phyloP scores from a whole-genome alignment of 768 basidiomycete genomes.

The Boletus bicolor region DNA sequence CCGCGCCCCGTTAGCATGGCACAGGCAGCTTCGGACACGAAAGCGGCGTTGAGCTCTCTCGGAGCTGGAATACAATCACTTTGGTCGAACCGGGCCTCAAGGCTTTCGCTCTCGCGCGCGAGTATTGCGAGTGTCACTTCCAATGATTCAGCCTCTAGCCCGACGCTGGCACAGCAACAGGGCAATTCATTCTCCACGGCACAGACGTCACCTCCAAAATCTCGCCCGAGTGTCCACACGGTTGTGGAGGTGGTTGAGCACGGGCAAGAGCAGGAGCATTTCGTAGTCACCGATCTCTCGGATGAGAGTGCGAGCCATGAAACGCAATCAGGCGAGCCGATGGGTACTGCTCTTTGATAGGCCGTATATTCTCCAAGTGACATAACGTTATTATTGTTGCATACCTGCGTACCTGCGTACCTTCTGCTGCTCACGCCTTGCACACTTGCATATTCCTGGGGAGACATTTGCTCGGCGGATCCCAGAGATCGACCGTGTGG shows the following conservation, averaged over 20 bases:
- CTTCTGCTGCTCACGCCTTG: neutral
- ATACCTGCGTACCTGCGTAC: neutral
- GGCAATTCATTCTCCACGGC: neutral
- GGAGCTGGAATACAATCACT: constrained; percentile 49
- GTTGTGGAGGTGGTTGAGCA: constrained; percentile 27
- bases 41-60: constrained; percentile 37
- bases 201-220: constrained; percentile 13
- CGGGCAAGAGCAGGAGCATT: constrained; percentile 15
- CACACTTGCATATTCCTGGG: neutral
- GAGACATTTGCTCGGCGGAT: neutral
- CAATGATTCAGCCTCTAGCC: constrained; percentile 21
- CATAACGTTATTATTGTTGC: neutral
- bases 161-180: constrained; percentile 6
- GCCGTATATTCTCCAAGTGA: neutral
- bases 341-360: constrained; percentile 33
- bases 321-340: constrained; percentile 12
- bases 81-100: constrained; percentile 39
- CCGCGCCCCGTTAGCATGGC: constrained; percentile 26
- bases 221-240: constrained; percentile 21
- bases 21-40: constrained; percentile 34
- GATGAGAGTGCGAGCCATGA: constrained; percentile 13
- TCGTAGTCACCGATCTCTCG: constrained; percentile 1
- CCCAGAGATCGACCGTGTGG: neutral
- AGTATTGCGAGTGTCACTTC: constrained; percentile 26
- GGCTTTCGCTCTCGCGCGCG: constrained; percentile 36